phyloP scores from a whole-genome alignment of 1,284 basidiomycete species.

The Pulveroboletus sp. region DNA sequence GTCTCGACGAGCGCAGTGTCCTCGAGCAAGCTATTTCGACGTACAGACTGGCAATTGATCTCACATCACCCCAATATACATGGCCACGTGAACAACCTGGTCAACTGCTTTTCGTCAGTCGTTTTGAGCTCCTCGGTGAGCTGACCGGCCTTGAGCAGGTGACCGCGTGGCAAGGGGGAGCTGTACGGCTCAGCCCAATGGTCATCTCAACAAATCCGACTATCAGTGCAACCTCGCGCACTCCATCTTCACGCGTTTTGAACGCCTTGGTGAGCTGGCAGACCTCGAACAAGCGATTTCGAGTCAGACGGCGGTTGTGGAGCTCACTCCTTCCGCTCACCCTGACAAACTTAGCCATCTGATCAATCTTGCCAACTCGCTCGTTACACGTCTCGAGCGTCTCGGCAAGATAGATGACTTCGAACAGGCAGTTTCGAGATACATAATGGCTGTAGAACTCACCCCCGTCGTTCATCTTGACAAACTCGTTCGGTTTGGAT shows the following conservation, averaged over 20 bases:
- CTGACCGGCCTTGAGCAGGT: too few species aligned
- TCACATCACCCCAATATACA: too few species aligned
- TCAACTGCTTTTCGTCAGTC: too few species aligned
- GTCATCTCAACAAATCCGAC: not conserved
- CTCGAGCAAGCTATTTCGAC: not conserved
- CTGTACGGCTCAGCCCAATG: not conserved
- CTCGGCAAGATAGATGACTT: not conserved
- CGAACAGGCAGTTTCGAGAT: not conserved
- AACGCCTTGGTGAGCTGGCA: too few species aligned
- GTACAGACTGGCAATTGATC: too few species aligned
- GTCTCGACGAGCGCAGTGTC: not conserved
- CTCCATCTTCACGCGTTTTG: not conserved
- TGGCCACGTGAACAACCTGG: too few species aligned
- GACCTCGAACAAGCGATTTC: not conserved
- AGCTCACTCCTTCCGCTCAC: too few species aligned
- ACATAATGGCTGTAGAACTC: not conserved
- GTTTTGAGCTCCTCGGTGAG: too few species aligned
- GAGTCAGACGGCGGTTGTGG: not conserved
- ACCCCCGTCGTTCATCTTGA: not conserved
- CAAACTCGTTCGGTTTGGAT: not conserved
- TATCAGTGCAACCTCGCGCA: not conserved
- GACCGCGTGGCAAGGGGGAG: too few species aligned
- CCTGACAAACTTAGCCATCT: too few species aligned
- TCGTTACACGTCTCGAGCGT: not conserved
- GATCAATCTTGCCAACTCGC: not conserved